phyloP scores from a whole-genome alignment of 257 asterid genomes.

The Gentiana dahurica region DNA sequence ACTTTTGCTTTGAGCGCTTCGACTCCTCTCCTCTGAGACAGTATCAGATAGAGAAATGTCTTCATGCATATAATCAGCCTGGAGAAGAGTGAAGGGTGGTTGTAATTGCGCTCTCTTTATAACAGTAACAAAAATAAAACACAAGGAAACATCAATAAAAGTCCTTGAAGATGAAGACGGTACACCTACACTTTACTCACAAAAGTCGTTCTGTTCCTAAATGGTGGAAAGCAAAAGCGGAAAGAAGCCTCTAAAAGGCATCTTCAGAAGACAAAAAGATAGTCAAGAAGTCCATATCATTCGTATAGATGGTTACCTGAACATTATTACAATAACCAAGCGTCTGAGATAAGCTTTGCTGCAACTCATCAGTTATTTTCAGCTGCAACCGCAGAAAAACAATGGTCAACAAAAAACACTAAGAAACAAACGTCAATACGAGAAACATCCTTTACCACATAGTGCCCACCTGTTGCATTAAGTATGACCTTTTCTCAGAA shows the following conservation, averaged over 20 bases:
- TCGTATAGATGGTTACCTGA: slow-evolving; percentile 20
- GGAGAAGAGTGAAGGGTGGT: slow-evolving; percentile 5
- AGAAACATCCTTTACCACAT: slow-evolving; percentile 10
- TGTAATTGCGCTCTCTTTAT: slow-evolving; percentile 1
- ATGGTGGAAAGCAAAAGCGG: too few species aligned
- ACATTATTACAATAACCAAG: slow-evolving; percentile 21
- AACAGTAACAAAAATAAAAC: too few species aligned
- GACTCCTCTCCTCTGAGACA: slow-evolving; percentile 32
- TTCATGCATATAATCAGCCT: slow-evolving; percentile 43
- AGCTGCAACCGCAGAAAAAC: slow-evolving; percentile 36
- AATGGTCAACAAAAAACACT: slow-evolving; percentile 7
- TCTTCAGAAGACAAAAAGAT: too few species aligned
- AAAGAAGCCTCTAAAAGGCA: too few species aligned
- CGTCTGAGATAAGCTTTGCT: slow-evolving; percentile 30
- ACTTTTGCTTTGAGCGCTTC: slow-evolving; percentile 22
- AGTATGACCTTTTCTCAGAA: slow-evolving; percentile 49
- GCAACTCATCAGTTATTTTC: slow-evolving; percentile 49
- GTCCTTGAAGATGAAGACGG: too few species aligned
- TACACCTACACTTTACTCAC: too few species aligned
- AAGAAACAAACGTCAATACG: slow-evolving; percentile 2
- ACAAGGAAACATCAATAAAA: too few species aligned
- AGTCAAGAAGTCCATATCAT: not conserved
- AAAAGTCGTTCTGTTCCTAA: too few species aligned
- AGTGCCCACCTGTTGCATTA: slow-evolving; percentile 53
- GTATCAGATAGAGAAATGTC: slow-evolving; percentile 29